Percentiles rank a stretch among this genome's conserved stretches.
Evolutionary conservation across 148 eudicot genomes (phyloP).

Genomic region (Amaranthus cruentus): DNA sequence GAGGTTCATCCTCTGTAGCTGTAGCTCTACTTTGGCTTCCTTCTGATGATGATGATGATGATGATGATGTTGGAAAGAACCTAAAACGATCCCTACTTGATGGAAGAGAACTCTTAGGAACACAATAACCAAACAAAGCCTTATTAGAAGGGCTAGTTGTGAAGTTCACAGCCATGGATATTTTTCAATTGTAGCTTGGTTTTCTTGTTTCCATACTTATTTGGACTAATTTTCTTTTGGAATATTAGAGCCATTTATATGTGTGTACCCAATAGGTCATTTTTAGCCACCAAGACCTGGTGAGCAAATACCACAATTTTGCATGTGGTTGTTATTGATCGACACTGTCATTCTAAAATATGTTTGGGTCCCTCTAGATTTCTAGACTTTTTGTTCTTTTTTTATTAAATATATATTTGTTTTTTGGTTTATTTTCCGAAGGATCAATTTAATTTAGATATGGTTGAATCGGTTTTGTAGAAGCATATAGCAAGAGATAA

Average conservation of each 20-base stretch:
- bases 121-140: slow-evolving; percentile 14
- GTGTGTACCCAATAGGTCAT: background rate
- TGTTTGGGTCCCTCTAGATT: background rate
- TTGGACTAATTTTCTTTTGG: background rate
- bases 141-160: slow-evolving; percentile 18
- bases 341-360: background rate
- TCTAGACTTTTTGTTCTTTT: background rate
- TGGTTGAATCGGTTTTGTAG: too few species aligned
- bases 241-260: slow-evolving; percentile 6
- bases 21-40: slow-evolving; percentile 21
- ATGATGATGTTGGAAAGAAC: slow-evolving; percentile 1
- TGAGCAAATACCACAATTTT: slow-evolving; percentile 11
- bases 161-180: slow-evolving; percentile 30
- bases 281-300: background rate
- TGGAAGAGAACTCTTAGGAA: slow-evolving; percentile 11
- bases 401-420: background rate
- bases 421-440: too few species aligned
- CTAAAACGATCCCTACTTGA: slow-evolving; percentile 8
- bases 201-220: slow-evolving; percentile 10
- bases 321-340: slow-evolving; percentile 17
- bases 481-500: too few species aligned
- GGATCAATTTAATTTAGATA: too few species aligned
- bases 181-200: slow-evolving; percentile 1
- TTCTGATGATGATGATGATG: slow-evolving; percentile 16
- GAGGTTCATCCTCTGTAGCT: slow-evolving; percentile 10